phyloP scores from a whole-genome alignment of 2,329 filamentous ascomycete species.

The Sporothrix schenckii region DNA sequence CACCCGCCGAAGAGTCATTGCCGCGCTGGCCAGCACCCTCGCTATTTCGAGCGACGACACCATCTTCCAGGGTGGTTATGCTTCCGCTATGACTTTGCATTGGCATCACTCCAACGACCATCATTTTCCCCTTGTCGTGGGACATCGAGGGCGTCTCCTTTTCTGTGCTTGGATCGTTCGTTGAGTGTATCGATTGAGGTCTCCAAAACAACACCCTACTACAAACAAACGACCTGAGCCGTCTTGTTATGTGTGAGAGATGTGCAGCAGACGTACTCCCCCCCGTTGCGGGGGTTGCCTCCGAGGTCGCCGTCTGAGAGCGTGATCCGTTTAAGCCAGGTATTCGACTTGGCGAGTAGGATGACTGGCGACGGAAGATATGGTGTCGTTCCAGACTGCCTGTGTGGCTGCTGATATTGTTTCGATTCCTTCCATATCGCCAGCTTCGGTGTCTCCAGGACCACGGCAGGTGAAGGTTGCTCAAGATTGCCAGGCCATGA shows the following conservation, averaged over 20 bases:
- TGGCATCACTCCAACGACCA: neutral
- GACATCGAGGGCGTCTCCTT: neutral
- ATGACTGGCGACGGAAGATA: neutral
- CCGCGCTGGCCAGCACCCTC: neutral
- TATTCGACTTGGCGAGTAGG: slow-evolving; percentile 3
- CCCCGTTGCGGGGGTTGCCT: neutral
- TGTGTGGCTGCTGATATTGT: neutral
- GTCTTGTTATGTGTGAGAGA: neutral
- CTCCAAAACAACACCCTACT: neutral
- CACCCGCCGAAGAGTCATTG: neutral
- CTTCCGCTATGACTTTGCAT: neutral
- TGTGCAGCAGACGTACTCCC: neutral
- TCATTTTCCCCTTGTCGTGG: neutral
- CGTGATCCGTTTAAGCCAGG: neutral
- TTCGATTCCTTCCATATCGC: neutral
- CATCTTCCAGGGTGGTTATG: neutral
- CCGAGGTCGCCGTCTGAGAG: slow-evolving; percentile 14
- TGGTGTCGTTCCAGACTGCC: neutral
- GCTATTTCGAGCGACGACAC: neutral
- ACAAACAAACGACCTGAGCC: neutral
- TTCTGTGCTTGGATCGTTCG: neutral
- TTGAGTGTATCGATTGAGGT: neutral
- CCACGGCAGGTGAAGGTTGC: neutral
- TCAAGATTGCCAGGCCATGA: neutral
- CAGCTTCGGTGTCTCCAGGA: neutral